These are phyloP conservation scores for Corymbia calophylla DNA, from an alignment of 441 rosid species.

Conservation along the genomic window DNA sequence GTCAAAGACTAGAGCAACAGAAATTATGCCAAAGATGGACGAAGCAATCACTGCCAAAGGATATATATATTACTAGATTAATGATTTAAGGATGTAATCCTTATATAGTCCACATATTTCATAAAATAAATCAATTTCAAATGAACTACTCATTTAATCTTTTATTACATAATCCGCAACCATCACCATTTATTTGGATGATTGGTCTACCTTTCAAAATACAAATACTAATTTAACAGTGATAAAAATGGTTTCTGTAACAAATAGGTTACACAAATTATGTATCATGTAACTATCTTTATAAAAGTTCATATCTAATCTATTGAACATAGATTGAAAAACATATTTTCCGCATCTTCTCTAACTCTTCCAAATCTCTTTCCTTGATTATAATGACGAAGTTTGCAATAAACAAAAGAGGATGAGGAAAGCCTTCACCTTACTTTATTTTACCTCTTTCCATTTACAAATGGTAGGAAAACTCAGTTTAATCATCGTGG, in stretches of 20 bases:
- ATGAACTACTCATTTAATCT: neutral
- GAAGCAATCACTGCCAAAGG: neutral
- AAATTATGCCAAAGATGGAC: neutral
- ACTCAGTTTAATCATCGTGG: neutral
- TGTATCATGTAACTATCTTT: neutral
- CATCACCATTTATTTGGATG: neutral
- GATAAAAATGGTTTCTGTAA: neutral
- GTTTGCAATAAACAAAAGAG: too few species aligned
- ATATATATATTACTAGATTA: neutral
- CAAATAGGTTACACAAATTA: neutral
- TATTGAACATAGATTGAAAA: neutral
- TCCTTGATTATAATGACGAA: neutral
- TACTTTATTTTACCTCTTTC: neutral
- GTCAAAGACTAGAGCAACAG: neutral
- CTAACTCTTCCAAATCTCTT: neutral
- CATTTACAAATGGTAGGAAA: neutral
- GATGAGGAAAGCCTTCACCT: neutral
- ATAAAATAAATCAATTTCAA: neutral
- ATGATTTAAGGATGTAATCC: neutral
- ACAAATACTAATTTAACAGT: neutral
- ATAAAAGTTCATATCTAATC: neutral
- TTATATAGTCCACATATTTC: neutral
- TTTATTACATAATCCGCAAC: neutral
- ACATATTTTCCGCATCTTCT: neutral
- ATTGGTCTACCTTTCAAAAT: neutral